Conservation (phyloP, 768 basidiomycete species). For the Aureoboletus auriporus region DNA sequence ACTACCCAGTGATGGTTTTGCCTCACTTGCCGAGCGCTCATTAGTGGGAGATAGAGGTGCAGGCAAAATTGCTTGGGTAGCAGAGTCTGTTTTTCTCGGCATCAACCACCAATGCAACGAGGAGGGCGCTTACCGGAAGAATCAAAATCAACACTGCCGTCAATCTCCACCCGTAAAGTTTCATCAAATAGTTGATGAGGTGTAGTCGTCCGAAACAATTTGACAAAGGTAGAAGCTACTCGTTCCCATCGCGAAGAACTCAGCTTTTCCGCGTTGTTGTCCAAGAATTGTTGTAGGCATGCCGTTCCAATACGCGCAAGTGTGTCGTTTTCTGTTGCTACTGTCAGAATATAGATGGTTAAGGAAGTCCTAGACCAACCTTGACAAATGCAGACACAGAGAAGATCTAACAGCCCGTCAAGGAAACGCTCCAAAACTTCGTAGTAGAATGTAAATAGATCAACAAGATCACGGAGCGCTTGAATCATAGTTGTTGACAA, state of each 20-base stretch:
- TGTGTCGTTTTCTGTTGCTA: slow-evolving; percentile 85
- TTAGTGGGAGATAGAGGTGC: slow-evolving; percentile 82
- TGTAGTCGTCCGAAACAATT: slow-evolving; percentile 95
- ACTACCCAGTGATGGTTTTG: slow-evolving; percentile 56
- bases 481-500: slow-evolving; percentile 98
- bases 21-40: slow-evolving; percentile 46
- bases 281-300: slow-evolving; percentile 92
- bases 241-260: slow-evolving; percentile 85
- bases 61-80: slow-evolving; percentile 69
- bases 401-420: slow-evolving; percentile 88
- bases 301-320: slow-evolving; percentile 96
- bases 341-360: slow-evolving; percentile 3
- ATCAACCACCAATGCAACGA: slow-evolving; percentile 7
- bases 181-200: slow-evolving; percentile 97
- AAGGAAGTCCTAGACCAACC: slow-evolving; percentile 45
- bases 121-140: slow-evolving; percentile 26
- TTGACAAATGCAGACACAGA: slow-evolving; percentile 98
- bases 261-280: slow-evolving; percentile 87
- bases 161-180: slow-evolving; percentile 79
- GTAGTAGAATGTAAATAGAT: slow-evolving; percentile 95
- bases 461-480: slow-evolving; percentile 90
- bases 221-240: slow-evolving; percentile 88
- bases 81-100: slow-evolving; percentile 39
- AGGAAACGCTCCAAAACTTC: slow-evolving; percentile 84
- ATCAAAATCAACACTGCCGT: slow-evolving; percentile 57